These are phyloP conservation scores for Saturnispora gosingensis DNA, from an alignment of 805 yeast species.

Conservation along the genomic window DNA sequence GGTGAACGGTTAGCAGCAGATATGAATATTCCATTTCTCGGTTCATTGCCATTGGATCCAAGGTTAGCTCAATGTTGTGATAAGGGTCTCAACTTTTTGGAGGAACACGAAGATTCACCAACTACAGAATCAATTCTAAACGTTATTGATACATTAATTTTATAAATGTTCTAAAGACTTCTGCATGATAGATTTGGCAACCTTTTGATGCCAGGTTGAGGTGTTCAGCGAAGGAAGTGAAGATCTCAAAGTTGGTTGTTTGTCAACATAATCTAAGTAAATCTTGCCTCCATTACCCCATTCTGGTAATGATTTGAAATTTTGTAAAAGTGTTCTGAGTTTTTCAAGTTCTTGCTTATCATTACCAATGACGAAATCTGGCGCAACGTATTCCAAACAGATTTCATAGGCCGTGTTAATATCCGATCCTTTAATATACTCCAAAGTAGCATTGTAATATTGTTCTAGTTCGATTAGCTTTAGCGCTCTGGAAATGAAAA, in stretches of 20 bases:
- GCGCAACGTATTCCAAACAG: slow-evolving; percentile 56
- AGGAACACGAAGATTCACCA: slow-evolving; percentile 82
- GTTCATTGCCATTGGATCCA: slow-evolving; percentile 93
- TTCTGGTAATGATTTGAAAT: slow-evolving; percentile 36
- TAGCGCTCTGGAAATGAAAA: slow-evolving; percentile 54
- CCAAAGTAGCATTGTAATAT: slow-evolving; percentile 44
- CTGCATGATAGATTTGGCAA: slow-evolving; percentile 5
- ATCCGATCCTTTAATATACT: slow-evolving; percentile 50
- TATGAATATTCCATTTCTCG: slow-evolving; percentile 66
- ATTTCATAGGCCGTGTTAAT: slow-evolving; percentile 57
- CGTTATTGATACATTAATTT: slow-evolving; percentile 50
- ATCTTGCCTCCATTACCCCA: slow-evolving; percentile 56
- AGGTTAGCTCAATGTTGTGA: slow-evolving; percentile 88
- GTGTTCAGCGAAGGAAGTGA: slow-evolving; percentile 1
- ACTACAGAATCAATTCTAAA: slow-evolving; percentile 79
- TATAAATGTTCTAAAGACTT: slow-evolving; percentile 2
- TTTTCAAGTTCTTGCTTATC: slow-evolving; percentile 14
- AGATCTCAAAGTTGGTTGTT: not conserved
- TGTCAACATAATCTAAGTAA: slow-evolving; percentile 40
- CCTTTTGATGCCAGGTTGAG: not conserved
- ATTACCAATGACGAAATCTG: slow-evolving; percentile 52
- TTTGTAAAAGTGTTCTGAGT: slow-evolving; percentile 30
- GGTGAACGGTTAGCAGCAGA: slow-evolving; percentile 81
- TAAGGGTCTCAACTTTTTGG: slow-evolving; percentile 74
- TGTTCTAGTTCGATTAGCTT: slow-evolving; percentile 41